These are phyloP conservation scores for Penicillium pancosmium DNA, from an alignment of 495 filamentous ascomycete genomes.

Conservation along the genomic window DNA sequence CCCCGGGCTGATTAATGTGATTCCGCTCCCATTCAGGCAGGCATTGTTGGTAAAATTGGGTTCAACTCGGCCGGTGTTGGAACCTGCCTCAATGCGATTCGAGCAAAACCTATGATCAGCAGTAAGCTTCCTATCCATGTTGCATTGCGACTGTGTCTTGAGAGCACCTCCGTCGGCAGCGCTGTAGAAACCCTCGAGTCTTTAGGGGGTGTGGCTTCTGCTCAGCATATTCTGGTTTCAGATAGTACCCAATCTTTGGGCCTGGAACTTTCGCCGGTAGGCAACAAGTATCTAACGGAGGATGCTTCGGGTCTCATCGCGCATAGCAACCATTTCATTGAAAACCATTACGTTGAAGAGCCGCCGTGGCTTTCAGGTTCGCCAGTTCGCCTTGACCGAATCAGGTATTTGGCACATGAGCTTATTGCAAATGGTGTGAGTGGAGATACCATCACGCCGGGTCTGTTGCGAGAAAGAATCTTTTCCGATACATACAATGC, in stretches of 20 bases:
- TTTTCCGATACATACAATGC: constrained; percentile 41
- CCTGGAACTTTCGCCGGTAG: constrained; percentile 59
- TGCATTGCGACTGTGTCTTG: constrained; percentile 60
- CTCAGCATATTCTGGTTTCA: constrained; percentile 63
- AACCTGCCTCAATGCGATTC: constrained; percentile 68
- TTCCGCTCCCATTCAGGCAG: constrained; percentile 46
- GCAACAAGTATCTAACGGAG: constrained; percentile 52
- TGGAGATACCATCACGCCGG: constrained; percentile 23
- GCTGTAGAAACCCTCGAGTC: constrained; percentile 52
- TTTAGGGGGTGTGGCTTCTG: constrained; percentile 58
- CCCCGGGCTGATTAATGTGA: constrained; percentile 1
- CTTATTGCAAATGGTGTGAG: constrained; percentile 28
- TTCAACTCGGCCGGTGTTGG: constrained; percentile 65
- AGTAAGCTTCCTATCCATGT: constrained; percentile 63
- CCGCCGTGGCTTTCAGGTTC: constrained; percentile 59
- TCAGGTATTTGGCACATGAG: constrained; percentile 40
- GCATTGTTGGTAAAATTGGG: constrained; percentile 73
- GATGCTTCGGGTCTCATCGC: constrained; percentile 50
- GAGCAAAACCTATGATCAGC: constrained; percentile 57
- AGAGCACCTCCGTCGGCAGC: constrained; percentile 52
- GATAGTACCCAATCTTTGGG: constrained; percentile 56
- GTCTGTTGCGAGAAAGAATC: constrained; percentile 30
- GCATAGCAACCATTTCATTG: constrained; percentile 67
- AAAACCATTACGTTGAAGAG: constrained; percentile 50
- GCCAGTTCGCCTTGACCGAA: constrained; percentile 47